Percentiles rank a stretch among this genome's conserved stretches.
These are phyloP conservation scores for Musa schizocarpa DNA, from an alignment of 176 grass and related monocot species.

Conservation along the genomic window DNA sequence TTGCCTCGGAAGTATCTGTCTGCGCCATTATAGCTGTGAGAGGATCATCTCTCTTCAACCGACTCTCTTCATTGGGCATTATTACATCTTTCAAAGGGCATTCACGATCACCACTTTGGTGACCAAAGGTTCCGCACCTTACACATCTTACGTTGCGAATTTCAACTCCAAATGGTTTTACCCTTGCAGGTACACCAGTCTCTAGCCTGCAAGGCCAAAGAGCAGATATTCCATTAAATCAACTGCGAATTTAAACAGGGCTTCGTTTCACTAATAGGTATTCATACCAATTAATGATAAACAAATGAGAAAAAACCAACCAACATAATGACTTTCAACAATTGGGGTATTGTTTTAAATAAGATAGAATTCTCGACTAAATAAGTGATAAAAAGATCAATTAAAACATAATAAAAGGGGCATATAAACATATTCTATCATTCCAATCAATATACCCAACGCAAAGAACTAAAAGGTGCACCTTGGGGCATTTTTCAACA, in stretches of 20 bases:
- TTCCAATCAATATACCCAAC: background rate
- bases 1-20: conserved; percentile 70
- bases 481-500: conserved; percentile 94
- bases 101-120: conserved; percentile 93
- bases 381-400: background rate
- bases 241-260: background rate
- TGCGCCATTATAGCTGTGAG: conserved; percentile 85
- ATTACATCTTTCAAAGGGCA: conserved; percentile 88
- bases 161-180: conserved; percentile 92
- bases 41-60: conserved; percentile 95
- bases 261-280: background rate
- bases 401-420: background rate
- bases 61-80: conserved; percentile 96
- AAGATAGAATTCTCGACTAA: background rate
- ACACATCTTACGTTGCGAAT: conserved; percentile 92
- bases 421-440: conserved; percentile 10
- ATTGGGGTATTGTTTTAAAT: background rate
- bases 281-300: too few species aligned
- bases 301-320: too few species aligned
- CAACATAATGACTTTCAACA: too few species aligned
- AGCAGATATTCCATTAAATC: background rate
- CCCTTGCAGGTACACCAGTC: conserved; percentile 69
- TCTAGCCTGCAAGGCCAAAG: conserved; percentile 45
- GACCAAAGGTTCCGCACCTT: conserved; percentile 71
- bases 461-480: conserved; percentile 14